Evolutionary conservation across 352 stramenopile genomes (phyloP), one percentile per base, ranked within the genome.

Genomic region (Phytophthora sansomeana): DNA sequence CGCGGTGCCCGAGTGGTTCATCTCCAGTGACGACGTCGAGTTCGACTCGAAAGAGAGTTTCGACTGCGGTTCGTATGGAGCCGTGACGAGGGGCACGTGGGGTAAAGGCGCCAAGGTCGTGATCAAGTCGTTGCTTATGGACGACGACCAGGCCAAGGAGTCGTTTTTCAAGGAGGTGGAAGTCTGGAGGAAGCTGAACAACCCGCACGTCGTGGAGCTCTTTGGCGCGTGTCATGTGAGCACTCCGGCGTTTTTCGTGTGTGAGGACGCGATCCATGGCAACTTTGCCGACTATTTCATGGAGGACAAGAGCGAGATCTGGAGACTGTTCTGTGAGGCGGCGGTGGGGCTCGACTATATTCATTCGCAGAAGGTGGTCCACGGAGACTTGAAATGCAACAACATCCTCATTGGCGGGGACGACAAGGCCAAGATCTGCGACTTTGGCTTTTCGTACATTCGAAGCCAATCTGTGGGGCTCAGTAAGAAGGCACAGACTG

Each of bases 361-460:
- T 13, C 89, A 97, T 63, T 46, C 46, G 13, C 57, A 85, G 33
- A 64, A 72, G 9, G 65, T 91, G 42, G 70, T 97, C 21, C 90
- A 97, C 62, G 81, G 90, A n/a, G 89, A 97, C 38, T 72, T 97
- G 9, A 97, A 97, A 55, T 89, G 83, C 49, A 87, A 75, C 53
- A 97, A 97, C 68, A 73, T 97, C 16, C 41, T 97, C 17, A 69
- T 96, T 5, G 83, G 80, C 5, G 50, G 58, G 4, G 47, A 79
- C 14, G 56, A 70, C 16, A 53, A 61, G 3, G 71, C 69, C 7
- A 80, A 82, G 55, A 56, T 85, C 28, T 67, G 63, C 13, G 77
- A 83, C 53, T 85, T 85, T 54, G 77, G 77, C 2, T 77, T 77
- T 35, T 63, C 58, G 1, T 68, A 69, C 33, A 74, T 75, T 35